Evolutionary conservation across 2,329 filamentous ascomycete species (phyloP).

Genomic region (Fonsecaea pugnacius): DNA sequence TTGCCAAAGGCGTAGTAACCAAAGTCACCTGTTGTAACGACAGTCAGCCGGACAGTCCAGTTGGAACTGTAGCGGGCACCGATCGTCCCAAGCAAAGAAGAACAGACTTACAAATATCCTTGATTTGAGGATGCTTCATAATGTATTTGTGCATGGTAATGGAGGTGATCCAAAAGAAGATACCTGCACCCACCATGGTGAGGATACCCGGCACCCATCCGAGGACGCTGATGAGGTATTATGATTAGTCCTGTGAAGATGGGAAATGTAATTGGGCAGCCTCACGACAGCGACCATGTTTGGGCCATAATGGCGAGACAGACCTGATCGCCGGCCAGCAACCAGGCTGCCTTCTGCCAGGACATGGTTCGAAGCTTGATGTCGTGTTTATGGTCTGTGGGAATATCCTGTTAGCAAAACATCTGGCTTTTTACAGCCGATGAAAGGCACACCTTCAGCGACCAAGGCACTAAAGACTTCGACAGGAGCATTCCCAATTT

Average conservation of each 20-base stretch:
- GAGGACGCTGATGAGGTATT: conserved; percentile 40
- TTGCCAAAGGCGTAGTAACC: conserved; percentile 55
- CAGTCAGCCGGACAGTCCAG: neutral
- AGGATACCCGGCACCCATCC: conserved; percentile 55
- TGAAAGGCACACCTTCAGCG: conserved; percentile 38
- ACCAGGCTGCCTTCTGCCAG: conserved; percentile 58
- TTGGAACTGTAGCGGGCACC: neutral
- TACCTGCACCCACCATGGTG: conserved; percentile 52
- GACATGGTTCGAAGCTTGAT: conserved; percentile 60
- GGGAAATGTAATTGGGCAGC: neutral
- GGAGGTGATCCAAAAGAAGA: conserved; percentile 56
- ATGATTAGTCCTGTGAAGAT: neutral
- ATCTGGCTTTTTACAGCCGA: neutral
- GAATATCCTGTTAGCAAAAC: neutral
- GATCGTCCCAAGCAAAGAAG: neutral
- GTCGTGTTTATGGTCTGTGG: conserved; percentile 52
- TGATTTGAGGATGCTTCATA: conserved; percentile 58
- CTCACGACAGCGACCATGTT: conserved; percentile 52
- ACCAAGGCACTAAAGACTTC: conserved; percentile 35
- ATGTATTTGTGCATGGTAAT: conserved; percentile 59
- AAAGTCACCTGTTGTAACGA: conserved; percentile 39
- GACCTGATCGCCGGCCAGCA: conserved; percentile 56
- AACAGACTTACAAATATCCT: conserved; percentile 52
- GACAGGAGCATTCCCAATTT: neutral
- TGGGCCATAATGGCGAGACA: conserved; percentile 59